Percentiles rank a stretch among this genome's conserved stretches.
Evolutionary conservation across 2,329 filamentous ascomycete species (phyloP).

Genomic region (Epichloe sibirici): DNA sequence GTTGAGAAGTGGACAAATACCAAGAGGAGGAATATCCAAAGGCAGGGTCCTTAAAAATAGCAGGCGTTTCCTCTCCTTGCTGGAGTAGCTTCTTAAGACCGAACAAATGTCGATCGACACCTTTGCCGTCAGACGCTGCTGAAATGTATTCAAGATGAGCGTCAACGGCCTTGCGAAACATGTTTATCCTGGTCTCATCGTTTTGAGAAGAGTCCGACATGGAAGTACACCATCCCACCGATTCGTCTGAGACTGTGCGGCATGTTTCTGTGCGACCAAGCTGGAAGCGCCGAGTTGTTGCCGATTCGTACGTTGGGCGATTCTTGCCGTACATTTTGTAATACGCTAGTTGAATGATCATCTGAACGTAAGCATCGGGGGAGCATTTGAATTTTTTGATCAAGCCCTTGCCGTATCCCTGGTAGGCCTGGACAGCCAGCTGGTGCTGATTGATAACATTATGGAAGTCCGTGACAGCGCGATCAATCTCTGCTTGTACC

Average conservation of each 20-base stretch:
- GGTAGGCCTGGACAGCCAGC: conserved; percentile 86
- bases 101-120: conserved; percentile 93
- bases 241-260: conserved; percentile 81
- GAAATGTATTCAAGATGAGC: conserved; percentile 84
- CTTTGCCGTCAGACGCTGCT: conserved; percentile 81
- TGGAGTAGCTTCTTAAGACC: conserved; percentile 84
- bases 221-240: conserved; percentile 76
- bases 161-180: conserved; percentile 72
- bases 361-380: conserved; percentile 94
- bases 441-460: conserved; percentile 78
- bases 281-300: conserved; percentile 89
- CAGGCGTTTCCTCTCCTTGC: conserved; percentile 68
- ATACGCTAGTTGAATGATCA: conserved; percentile 97
- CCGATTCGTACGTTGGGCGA: conserved; percentile 94
- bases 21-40: conserved; percentile 75
- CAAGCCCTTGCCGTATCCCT: conserved; percentile 92
- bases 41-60: conserved; percentile 77
- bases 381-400: conserved; percentile 99
- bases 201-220: conserved; percentile 60
- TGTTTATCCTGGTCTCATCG: conserved; percentile 52
- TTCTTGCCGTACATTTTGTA: conserved; percentile 99
- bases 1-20: conserved; percentile 80
- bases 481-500: conserved; percentile 65
- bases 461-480: conserved; percentile 67
- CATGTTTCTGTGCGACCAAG: conserved; percentile 94